Conservation (phyloP, 2,329 filamentous ascomycete genomes). For the Aspergillus sp. region DNA sequence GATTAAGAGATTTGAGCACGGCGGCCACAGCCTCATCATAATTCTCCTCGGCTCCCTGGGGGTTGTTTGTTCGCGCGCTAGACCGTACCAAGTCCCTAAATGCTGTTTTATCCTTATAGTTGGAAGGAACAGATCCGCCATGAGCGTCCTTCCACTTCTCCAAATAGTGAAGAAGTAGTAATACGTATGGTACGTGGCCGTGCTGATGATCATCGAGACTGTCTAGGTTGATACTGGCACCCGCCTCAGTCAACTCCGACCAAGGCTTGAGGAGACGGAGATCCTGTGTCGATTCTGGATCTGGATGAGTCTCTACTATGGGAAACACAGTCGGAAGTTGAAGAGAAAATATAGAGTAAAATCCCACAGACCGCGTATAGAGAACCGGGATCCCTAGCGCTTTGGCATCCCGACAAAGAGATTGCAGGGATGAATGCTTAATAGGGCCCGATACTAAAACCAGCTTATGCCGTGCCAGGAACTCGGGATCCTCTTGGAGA, state of each 20-base stretch:
- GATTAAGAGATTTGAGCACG: conserved; percentile 81
- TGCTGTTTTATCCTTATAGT: conserved; percentile 80
- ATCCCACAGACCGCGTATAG: conserved; percentile 84
- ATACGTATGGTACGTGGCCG: conserved; percentile 85
- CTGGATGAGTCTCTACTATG: conserved; percentile 93
- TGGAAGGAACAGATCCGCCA: conserved; percentile 65
- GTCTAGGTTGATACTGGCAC: conserved; percentile 67
- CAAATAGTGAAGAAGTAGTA: conserved; percentile 79
- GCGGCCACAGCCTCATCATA: conserved; percentile 88
- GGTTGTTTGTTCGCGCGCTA: conserved; percentile 67
- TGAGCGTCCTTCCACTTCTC: conserved; percentile 74
- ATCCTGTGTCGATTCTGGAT: conserved; percentile 79
- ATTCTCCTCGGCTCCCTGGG: conserved; percentile 92
- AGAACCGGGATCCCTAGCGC: conserved; percentile 70
- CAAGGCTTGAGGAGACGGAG: conserved; percentile 82
- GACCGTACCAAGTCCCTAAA: conserved; percentile 72
- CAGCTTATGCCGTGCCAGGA: conserved; percentile 55
- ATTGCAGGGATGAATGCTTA: conserved; percentile 50
- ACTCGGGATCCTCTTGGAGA: conserved; percentile 36
- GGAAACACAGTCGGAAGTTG: conserved; percentile 77
- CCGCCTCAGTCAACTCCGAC: conserved; percentile 73
- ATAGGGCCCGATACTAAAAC: conserved; percentile 63
- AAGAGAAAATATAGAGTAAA: conserved; percentile 86
- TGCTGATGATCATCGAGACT: conserved; percentile 75
- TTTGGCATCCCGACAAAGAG: conserved; percentile 52